A percentile compares a stretch with the other conserved stretches of the same genome.
Conservation (phyloP, 257 asterid genomes). For the Solanum sparsipilum region DNA sequence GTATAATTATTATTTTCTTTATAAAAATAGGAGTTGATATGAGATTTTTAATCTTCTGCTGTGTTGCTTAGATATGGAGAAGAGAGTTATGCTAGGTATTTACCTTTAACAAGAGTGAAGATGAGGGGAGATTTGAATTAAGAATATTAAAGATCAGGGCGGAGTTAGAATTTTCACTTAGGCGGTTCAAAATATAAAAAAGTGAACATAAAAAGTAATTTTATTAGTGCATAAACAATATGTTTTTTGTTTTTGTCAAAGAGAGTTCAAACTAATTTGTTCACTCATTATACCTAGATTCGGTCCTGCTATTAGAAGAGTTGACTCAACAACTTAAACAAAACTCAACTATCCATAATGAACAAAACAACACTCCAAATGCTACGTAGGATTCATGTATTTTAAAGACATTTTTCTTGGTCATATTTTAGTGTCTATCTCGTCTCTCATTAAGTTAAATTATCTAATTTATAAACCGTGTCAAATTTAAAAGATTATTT, state of each 20-base stretch:
- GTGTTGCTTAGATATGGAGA: background rate
- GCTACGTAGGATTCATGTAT: background rate
- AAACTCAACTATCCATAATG: background rate
- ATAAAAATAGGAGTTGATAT: background rate
- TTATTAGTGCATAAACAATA: too few relatives aligned
- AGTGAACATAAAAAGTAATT: too few relatives aligned
- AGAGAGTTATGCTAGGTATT: background rate
- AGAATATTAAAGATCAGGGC: background rate
- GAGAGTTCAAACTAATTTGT: too few relatives aligned
- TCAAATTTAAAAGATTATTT: background rate
- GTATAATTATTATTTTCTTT: background rate
- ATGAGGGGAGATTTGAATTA: background rate
- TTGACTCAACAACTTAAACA: background rate
- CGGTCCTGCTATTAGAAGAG: background rate
- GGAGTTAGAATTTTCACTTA: too few relatives aligned
- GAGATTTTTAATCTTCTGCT: background rate
- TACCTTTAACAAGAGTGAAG: background rate
- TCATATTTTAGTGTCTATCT: background rate
- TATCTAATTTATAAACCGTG: background rate
- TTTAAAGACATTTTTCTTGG: background rate
- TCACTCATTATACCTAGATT: background rate
- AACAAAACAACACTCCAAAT: background rate
- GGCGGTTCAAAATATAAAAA: background rate
- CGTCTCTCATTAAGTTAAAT: background rate
- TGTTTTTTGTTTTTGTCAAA: too few relatives aligned